A percentile compares a stretch with the other conserved stretches of the same genome.
These are phyloP conservation scores for Picea abies DNA, from an alignment of 83 land plant genomes.

Conservation along the genomic window DNA sequence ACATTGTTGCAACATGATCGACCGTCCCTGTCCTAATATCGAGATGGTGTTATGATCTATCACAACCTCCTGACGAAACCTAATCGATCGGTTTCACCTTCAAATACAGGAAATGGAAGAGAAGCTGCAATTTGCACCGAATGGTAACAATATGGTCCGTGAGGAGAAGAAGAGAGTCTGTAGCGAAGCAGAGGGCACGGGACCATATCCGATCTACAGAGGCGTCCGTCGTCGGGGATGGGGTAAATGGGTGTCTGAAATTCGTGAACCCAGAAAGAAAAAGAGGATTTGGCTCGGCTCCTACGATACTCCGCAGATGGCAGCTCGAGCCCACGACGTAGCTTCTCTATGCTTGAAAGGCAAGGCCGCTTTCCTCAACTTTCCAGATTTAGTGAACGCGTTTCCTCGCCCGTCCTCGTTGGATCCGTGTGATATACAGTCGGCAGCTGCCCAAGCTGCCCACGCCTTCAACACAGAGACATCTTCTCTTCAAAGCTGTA, in stretches of 20 bases:
- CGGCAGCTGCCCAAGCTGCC: not conserved
- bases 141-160: too few species aligned
- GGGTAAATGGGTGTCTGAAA: constrained; percentile 8
- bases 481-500: too few species aligned
- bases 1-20: too few species aligned
- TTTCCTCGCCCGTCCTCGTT: not conserved
- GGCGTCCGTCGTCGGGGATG: not conserved
- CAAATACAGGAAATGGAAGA: too few species aligned
- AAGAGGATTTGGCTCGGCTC: not conserved
- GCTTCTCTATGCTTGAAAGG: not conserved
- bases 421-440: constrained; percentile 1
- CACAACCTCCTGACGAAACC: too few species aligned
- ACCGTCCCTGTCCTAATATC: too few species aligned
- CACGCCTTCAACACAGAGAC: too few species aligned
- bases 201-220: not conserved
- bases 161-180: too few species aligned
- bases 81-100: too few species aligned
- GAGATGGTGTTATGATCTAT: too few species aligned
- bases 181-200: too few species aligned
- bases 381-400: not conserved
- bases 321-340: not conserved
- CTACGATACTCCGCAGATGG: not conserved
- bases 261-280: not conserved
- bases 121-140: too few species aligned
- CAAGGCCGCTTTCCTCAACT: not conserved